phyloP scores from a whole-genome alignment of 768 basidiomycete genomes.

The Calocybe cyanea region DNA sequence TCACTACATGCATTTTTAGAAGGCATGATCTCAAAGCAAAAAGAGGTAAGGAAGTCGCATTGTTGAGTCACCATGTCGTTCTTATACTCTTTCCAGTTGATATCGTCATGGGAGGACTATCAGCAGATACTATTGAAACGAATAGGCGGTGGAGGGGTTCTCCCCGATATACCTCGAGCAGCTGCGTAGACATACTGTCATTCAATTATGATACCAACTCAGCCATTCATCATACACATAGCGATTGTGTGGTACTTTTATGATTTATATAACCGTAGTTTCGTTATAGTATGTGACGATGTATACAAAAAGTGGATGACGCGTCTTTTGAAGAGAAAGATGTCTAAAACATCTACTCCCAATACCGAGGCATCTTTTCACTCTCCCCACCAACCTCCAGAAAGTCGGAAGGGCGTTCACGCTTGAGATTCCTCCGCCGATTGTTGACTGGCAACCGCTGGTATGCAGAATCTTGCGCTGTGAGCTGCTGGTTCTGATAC shows the following conservation, averaged over 20 bases:
- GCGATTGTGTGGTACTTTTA: too few relatives aligned
- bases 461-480: conserved; percentile 79
- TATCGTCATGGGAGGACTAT: conserved; percentile 77
- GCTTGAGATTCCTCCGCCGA: conserved; percentile 70
- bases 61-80: not conserved
- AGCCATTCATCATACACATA: too few relatives aligned
- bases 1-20: conserved; percentile 81
- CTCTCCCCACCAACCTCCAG: conserved; percentile 65
- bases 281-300: too few relatives aligned
- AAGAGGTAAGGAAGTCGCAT: conserved; percentile 48
- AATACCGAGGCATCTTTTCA: conserved; percentile 72
- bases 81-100: conserved; percentile 49
- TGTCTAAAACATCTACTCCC: conserved; percentile 51
- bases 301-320: too few relatives aligned
- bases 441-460: conserved; percentile 82
- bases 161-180: conserved; percentile 11
- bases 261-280: too few relatives aligned
- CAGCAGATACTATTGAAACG: conserved; percentile 59
- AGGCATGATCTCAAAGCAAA: conserved; percentile 83
- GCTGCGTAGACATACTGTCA: conserved; percentile 6
- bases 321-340: too few relatives aligned
- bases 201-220: too few relatives aligned
- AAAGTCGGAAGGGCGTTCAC: conserved; percentile 83
- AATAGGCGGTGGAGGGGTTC: conserved; percentile 18
- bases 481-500: conserved; percentile 61